Conservation (phyloP, 202 grass and related monocot genomes). For the Dendrocalamus latiflorus region DNA sequence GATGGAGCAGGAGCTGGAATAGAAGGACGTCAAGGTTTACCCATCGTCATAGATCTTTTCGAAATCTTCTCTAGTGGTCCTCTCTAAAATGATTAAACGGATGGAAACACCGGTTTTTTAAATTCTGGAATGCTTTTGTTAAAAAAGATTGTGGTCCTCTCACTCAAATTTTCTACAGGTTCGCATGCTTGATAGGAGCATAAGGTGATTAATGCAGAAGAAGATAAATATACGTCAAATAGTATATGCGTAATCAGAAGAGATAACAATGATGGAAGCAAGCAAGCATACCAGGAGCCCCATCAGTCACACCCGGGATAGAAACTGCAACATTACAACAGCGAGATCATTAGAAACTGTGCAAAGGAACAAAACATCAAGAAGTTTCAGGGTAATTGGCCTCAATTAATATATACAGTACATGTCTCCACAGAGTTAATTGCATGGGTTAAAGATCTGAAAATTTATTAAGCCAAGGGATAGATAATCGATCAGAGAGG, state of each 20-base stretch:
- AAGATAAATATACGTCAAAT: not conserved
- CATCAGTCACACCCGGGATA: conserved; percentile 25
- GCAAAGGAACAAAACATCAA: too few species aligned
- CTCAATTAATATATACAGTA: not conserved
- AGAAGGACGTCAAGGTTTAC: too few species aligned
- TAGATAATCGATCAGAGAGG: not conserved
- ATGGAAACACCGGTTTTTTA: too few species aligned
- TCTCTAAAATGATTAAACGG: too few species aligned
- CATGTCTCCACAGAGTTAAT: too few species aligned
- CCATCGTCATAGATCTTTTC: too few species aligned
- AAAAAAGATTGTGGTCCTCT: too few species aligned
- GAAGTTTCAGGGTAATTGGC: too few species aligned
- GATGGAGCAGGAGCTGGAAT: too few species aligned
- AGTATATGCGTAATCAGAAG: not conserved
- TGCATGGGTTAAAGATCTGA: not conserved
- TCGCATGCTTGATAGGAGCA: not conserved
- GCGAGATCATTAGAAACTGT: not conserved
- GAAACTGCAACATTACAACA: conserved; percentile 32
- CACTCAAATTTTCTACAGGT: not conserved
- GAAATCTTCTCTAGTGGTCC: too few species aligned
- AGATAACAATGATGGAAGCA: not conserved
- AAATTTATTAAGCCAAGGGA: not conserved
- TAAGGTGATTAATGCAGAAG: too few species aligned
- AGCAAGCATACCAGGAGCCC: conserved; percentile 51
- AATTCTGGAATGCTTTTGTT: too few species aligned